Base-by-base conservation (phyloP, 441 rosid species). In the Erodium trifolium region DNA sequence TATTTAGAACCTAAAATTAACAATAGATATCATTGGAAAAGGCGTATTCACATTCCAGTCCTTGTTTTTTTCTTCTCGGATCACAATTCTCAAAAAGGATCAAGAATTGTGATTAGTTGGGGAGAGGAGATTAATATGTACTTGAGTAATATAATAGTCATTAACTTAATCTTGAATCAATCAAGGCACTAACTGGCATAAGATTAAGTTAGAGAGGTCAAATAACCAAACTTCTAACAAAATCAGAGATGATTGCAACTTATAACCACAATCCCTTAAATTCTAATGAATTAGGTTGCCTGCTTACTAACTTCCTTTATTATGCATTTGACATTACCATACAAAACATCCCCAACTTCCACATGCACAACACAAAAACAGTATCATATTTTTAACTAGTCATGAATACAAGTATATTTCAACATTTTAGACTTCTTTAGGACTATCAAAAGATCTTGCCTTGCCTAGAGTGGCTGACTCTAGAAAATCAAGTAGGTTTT, bases 261-360 rank as follows among this genome's bases (percentile, higher is more conserved):
- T 65, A 37, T n/a, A 65, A 65, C 45, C 67, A 65, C 17, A 64
- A 37, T 35, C 4, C 45, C 3, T 17, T 11, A 34, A 31, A 9
- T 74, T n/a, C 45, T n/a, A 0, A 51, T 17, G 31, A 68, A 71
- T 70, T 74, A 71, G 78, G 81, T 71, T 65, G 73, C 67, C 81
- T 45, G 71, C 73, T 75, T 35, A 67, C 73, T 29, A 63, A 74
- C 81, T 63, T 71, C 14, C 16, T 17, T 18, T 18, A 37, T 12
- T 14, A 12, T 17, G 19, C 31, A 49, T 29, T 62, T 62, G 65
- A 62, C 65, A 67, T 70, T 62, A 62, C 5, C 14, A 19, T 62
- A 17, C 3, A 62, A 23, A 19, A 0, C 10, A 0, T 10, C 9
- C 63, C 19, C 27, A 57, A 27, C 27, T 18, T 59, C 51, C 51